Conservation (phyloP, 352 stramenopile species). For the Pythium utonaiense region DNA sequence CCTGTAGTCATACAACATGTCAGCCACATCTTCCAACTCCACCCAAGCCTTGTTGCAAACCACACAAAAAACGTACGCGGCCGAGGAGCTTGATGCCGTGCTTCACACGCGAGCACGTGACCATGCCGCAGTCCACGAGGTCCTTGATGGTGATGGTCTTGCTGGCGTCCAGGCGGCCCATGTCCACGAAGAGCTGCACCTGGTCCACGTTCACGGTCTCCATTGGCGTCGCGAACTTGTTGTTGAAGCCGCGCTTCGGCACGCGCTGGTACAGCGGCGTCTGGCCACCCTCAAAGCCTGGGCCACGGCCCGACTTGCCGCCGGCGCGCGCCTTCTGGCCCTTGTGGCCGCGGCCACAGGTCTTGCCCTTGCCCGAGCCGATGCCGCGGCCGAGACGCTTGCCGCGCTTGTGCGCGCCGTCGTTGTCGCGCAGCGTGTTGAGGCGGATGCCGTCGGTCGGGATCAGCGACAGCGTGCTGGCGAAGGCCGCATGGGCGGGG, state of each 20-base stretch:
- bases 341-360: conserved; percentile 96
- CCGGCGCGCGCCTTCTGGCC: conserved; percentile 94
- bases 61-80: conserved; percentile 27
- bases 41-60: background rate
- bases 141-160: conserved; percentile 94
- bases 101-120: conserved; percentile 91
- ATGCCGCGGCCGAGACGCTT: conserved; percentile 92
- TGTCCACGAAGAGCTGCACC: conserved; percentile 96
- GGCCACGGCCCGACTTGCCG: conserved; percentile 70
- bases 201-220: conserved; percentile 92
- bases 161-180: conserved; percentile 91
- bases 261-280: conserved; percentile 96
- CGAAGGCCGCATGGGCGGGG: conserved; percentile 27
- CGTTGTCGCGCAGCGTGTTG: conserved; percentile 86
- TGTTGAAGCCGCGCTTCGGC: conserved; percentile 98
- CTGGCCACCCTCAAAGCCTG: conserved; percentile 97
- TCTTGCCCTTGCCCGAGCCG: conserved; percentile 94
- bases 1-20: conserved; percentile 18
- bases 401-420: conserved; percentile 81
- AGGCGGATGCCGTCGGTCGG: conserved; percentile 65
- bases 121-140: conserved; percentile 82
- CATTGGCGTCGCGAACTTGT: conserved; percentile 88
- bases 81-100: conserved; percentile 95
- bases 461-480: conserved; percentile 49
- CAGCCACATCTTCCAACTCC: background rate